phyloP scores from a whole-genome alignment of 2,329 filamentous ascomycete species.

The Didymella arachidicola region DNA sequence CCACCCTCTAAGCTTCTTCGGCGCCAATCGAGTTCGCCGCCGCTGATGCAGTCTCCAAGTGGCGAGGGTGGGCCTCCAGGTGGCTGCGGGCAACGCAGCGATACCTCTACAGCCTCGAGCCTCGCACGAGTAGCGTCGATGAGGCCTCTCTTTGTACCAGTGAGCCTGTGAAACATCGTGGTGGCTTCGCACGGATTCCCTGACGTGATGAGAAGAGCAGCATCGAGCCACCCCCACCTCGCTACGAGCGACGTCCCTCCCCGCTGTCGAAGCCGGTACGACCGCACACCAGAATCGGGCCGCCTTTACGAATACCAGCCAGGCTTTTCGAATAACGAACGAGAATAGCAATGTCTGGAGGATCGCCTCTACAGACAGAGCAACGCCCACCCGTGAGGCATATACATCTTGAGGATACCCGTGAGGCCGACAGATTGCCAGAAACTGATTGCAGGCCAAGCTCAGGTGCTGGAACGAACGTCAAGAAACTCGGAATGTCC shows the following conservation, averaged over 20 bases:
- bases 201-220: not conserved
- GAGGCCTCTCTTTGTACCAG: not conserved
- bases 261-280: not conserved
- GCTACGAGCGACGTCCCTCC: not conserved
- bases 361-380: not conserved
- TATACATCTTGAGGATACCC: not conserved
- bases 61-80: not conserved
- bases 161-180: not conserved
- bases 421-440: not conserved
- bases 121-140: not conserved
- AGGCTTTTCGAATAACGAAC: not conserved
- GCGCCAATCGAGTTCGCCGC: not conserved
- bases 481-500: no score
- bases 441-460: not conserved
- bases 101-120: not conserved
- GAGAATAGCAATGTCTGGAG: not conserved
- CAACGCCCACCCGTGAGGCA: not conserved
- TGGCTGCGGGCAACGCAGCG: not conserved
- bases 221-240: not conserved
- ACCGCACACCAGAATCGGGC: not conserved
- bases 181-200: not conserved
- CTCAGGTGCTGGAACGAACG: not conserved
- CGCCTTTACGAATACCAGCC: not conserved
- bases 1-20: not conserved
- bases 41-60: not conserved